A percentile compares a stretch with the other conserved stretches of the same genome.
phyloP scores from a whole-genome alignment of 2,329 filamentous ascomycete species.

The Fusarium fracticaudum region DNA sequence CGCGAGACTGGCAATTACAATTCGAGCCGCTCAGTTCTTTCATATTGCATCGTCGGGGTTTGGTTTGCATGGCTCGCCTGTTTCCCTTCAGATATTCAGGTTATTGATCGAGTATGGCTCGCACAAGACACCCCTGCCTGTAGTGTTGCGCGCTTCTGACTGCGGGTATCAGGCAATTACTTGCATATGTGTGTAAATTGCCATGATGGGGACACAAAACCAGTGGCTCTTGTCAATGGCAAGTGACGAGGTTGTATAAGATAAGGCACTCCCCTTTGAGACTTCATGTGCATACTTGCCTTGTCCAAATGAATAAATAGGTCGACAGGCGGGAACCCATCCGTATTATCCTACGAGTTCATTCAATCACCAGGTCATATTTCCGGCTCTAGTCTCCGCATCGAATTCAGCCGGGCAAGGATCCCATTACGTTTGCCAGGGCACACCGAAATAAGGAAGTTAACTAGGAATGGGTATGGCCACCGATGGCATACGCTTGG shows the following conservation, averaged over 20 bases:
- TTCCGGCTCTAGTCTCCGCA: neutral
- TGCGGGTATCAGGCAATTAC: constrained; percentile 19
- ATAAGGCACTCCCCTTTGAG: constrained; percentile 31
- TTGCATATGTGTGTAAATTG: constrained; percentile 21
- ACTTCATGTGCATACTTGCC: neutral
- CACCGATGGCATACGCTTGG: constrained; percentile 26
- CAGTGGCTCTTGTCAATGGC: constrained; percentile 5
- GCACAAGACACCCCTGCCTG: constrained; percentile 29
- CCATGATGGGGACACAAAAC: constrained; percentile 26
- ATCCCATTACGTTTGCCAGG: constrained; percentile 22
- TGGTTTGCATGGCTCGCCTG: constrained; percentile 29
- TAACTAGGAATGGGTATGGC: constrained; percentile 32
- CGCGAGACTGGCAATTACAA: constrained; percentile 27
- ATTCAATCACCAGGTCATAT: neutral
- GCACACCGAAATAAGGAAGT: constrained; percentile 19
- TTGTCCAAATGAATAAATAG: neutral
- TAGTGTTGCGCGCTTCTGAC: constrained; percentile 27
- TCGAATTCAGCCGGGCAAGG: neutral
- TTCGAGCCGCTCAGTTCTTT: constrained; percentile 36
- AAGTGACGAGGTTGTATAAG: constrained; percentile 34
- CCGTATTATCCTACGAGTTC: neutral
- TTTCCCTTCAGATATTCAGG: constrained; percentile 9
- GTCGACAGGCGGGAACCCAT: neutral
- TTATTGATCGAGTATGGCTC: constrained; percentile 24
- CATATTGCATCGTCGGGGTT: constrained; percentile 22